Evolutionary conservation across 2,329 filamentous ascomycete species (phyloP), one percentile per base, ranked within the genome.

Genomic region (Penicillium rolfsii): DNA sequence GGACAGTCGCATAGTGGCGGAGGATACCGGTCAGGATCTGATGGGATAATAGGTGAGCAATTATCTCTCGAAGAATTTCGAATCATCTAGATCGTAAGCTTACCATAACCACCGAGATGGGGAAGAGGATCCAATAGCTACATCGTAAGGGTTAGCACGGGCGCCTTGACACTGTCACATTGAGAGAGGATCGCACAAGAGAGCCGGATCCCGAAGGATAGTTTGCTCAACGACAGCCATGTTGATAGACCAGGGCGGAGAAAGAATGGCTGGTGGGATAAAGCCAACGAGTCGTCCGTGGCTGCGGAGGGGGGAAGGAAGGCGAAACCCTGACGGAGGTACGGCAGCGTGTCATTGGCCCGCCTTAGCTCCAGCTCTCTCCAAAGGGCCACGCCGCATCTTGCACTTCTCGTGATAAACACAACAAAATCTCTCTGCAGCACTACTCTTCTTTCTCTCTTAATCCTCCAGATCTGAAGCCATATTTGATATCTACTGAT

Each of bases 51-150:
- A 1, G 16, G 14, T 24, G 36, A 60, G 52, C 12, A 24, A 40
- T 16, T 49, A 36, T 22, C 19, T 24, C 4, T 50, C 4, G 2
- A 50, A 54, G 28, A 26, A 7, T 55, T 50, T n/a, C 16, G 5
- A 7, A 8, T 11, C 9, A 28, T 54, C 30, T 5, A 35, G 22
- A 11, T 46, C 12, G 30, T 22, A 48, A 50, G 11, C 60, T 50
- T 81, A 91, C 89, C 96, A 99, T 99, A 75, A 99, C 95, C 71
- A 97, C 85, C 50, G 94, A 97, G 77, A 99, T 99, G 64, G 95
- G 95, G 65, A 97, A 89, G 62, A 99, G 85, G 79, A 99, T 99
- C 95, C 95, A 99, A 84, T 97, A 98, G 82, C 95, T 99, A 67
- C 67, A 55, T 19, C 46, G 52, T 28, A 41, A 35, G 57, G 19